phyloP scores from a whole-genome alignment of 106 monocot species.

The Acorus calamus region DNA sequence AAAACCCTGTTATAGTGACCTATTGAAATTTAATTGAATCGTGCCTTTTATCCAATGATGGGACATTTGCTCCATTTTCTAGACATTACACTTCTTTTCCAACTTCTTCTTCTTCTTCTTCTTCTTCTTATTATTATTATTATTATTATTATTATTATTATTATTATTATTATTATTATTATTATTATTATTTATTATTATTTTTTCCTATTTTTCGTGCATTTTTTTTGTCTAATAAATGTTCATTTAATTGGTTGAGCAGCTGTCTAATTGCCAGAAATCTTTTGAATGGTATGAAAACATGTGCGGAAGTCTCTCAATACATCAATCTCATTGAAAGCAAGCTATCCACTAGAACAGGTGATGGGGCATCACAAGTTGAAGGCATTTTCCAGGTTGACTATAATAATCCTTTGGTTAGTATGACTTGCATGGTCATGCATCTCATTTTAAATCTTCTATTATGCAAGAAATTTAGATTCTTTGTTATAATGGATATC shows the following conservation, averaged over 20 bases:
- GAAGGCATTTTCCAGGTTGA: constrained; percentile 64
- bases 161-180: too few relatives aligned
- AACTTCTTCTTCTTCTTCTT: too few relatives aligned
- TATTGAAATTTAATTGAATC: too few relatives aligned
- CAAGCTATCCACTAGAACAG: constrained; percentile 36
- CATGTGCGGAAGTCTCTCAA: constrained; percentile 69
- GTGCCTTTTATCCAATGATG: too few relatives aligned
- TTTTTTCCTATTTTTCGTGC: background rate
- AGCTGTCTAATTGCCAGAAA: constrained; percentile 98
- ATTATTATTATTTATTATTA: too few relatives aligned
- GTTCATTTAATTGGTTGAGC: constrained; percentile 12
- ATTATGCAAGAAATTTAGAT: background rate
- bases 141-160: too few relatives aligned
- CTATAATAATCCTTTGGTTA: constrained; percentile 9
- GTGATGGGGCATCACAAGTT: constrained; percentile 44
- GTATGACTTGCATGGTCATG: background rate
- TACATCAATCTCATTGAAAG: constrained; percentile 71
- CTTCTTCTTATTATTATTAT: too few relatives aligned
- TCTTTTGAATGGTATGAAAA: constrained; percentile 92
- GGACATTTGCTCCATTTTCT: too few relatives aligned
- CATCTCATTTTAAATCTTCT: background rate
- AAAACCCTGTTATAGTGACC: too few relatives aligned
- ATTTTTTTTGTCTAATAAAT: background rate
- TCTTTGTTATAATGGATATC: constrained; percentile 1
- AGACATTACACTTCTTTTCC: too few relatives aligned